phyloP scores from a whole-genome alignment of 179 eudicot genomes.

The Drosera spatulata region DNA sequence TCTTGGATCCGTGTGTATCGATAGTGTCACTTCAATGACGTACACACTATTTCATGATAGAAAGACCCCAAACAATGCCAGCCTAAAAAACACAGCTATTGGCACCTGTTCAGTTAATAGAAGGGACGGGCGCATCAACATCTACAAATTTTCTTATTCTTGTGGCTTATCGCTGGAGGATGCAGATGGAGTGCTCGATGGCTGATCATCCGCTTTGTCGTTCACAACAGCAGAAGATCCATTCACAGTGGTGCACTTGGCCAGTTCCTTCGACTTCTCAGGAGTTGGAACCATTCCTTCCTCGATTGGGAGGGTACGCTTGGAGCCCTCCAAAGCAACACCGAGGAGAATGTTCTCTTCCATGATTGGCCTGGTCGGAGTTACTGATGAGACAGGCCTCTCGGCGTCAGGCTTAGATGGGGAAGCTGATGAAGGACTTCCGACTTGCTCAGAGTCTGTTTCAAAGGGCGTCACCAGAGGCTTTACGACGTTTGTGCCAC shows the following conservation, averaged over 20 bases:
- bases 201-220: constrained; percentile 38
- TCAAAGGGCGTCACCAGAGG: constrained; percentile 2
- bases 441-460: constrained; percentile 2
- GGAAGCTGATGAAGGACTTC: constrained; percentile 7
- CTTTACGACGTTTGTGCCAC: constrained; percentile 2
- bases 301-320: constrained; percentile 43
- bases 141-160: constrained; percentile 21
- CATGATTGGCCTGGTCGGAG: constrained; percentile 24
- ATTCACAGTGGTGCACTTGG: constrained; percentile 19
- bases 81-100: constrained; percentile 23
- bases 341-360: constrained; percentile 57
- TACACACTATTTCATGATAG: not conserved
- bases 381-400: constrained; percentile 8
- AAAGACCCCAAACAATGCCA: constrained; percentile 17
- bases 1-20: not conserved
- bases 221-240: constrained; percentile 19
- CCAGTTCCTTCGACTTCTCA: constrained; percentile 28
- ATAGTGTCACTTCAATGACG: not conserved
- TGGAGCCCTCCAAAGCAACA: constrained; percentile 49
- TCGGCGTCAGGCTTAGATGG: constrained; percentile 21
- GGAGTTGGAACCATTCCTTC: constrained; percentile 15
- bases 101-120: constrained; percentile 14
- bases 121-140: not conserved
- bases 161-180: constrained; percentile 17
- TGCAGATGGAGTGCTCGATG: constrained; percentile 8